Base-by-base conservation (phyloP, 768 basidiomycete species). In the Albatrellus ellisii region DNA sequence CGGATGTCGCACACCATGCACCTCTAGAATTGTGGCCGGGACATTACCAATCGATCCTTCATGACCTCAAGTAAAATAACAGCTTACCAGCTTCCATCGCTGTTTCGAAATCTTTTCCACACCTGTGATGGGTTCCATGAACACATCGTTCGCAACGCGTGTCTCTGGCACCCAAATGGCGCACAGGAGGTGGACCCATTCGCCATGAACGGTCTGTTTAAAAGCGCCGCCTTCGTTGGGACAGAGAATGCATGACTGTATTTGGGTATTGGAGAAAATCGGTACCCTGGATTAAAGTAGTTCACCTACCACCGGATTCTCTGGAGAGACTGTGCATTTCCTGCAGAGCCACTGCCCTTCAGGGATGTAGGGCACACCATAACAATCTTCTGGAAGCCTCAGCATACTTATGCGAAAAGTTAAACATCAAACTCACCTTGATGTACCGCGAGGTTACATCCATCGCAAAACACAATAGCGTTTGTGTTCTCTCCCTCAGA, bases 291-390 rank as follows among this genome's bases (percentile, higher is more conserved):
- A 14, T 3, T 12, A 26, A 28, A 12, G 20, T 8, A 36, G 6
- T 5, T 14, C 6, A 63, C 86, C 49, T 55, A 92, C 91, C 46
- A 99, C 95, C 11, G 92, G 89, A 52, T 79, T 85, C 60, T 97
- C 94, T 0, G 95, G 95, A 1, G 90, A 94, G 8, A 98, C 91
- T 0, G 91, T 97, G 55, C 95, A 99, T 61, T 99, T 99, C 35
- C 95, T 68, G 59, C 95, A 99, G 26, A 99, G 73, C 95, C 95
- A 99, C 59, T 99, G 95, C 1, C 95, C 95, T 64, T 99, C 95
- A 0, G 95, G 95, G 45, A 99, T 97, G 56, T 99, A 99, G 9
- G 95, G 95, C 2, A 99, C 90, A 15, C 95, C 95, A 54, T 99
- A 99, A 55, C 95, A 99, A 57, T 99, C 95, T 95, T 49, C 2